Conservation (phyloP, 345 rosid species). For the Lagerstroemia speciosa region DNA sequence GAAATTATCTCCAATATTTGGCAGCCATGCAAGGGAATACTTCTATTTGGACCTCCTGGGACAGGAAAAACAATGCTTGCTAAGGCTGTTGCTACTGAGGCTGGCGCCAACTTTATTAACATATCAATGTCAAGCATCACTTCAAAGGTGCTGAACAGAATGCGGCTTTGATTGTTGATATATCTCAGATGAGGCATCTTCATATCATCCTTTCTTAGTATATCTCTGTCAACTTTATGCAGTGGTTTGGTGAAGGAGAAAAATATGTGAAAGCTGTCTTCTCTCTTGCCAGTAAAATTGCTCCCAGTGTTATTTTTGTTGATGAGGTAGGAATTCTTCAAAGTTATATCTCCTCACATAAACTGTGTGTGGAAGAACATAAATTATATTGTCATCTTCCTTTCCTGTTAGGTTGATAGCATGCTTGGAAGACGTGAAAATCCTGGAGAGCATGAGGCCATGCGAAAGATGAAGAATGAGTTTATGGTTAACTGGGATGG, state of each 20-base stretch:
- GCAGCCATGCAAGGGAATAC: constrained; percentile 97
- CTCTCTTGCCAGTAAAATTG: constrained; percentile 96
- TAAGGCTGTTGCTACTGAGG: constrained; percentile 98
- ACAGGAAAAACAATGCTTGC: constrained; percentile 99
- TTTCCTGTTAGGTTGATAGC: constrained; percentile 75
- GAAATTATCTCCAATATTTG: not conserved
- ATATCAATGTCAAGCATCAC: constrained; percentile 99
- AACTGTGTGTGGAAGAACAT: not conserved
- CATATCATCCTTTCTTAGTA: constrained; percentile 4
- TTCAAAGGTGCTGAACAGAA: constrained; percentile 56
- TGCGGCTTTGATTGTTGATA: not conserved
- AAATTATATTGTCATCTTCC: not conserved
- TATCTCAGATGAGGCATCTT: constrained; percentile 3
- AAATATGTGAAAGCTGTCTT: constrained; percentile 97
- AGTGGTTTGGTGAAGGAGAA: constrained; percentile 99
- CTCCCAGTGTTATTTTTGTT: constrained; percentile 93
- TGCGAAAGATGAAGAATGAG: constrained; percentile 99
- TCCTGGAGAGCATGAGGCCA: constrained; percentile 99
- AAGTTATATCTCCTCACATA: not conserved
- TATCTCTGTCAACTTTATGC: constrained; percentile 23
- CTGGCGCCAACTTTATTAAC: constrained; percentile 97
- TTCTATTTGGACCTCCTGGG: constrained; percentile 99
- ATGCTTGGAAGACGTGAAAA: constrained; percentile 98
- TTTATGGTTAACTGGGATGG: constrained; percentile 99
- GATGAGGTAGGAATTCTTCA: constrained; percentile 57